These are phyloP conservation scores for Chernovozyma sophiae-reginae DNA, from an alignment of 1,139 yeast species.

Conservation along the genomic window DNA sequence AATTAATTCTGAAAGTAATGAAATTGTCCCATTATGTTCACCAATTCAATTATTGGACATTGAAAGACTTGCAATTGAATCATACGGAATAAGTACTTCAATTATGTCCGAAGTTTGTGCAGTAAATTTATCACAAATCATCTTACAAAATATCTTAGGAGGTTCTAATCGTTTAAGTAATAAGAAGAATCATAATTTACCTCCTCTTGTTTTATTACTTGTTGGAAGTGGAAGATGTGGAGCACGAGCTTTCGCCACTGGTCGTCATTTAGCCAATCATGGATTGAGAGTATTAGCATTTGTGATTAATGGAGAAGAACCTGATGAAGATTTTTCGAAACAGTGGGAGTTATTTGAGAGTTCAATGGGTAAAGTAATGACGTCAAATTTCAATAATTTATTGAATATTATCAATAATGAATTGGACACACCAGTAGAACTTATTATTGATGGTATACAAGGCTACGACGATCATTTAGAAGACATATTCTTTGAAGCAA, in stretches of 20 bases:
- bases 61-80: conserved; percentile 55
- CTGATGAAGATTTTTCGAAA: conserved; percentile 24
- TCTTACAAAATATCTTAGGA: conserved; percentile 57
- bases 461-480: conserved; percentile 74
- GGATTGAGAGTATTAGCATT: conserved; percentile 67
- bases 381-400: conserved; percentile 29
- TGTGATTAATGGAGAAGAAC: conserved; percentile 35
- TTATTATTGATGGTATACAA: conserved; percentile 76
- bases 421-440: conserved; percentile 71
- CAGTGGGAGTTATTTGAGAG: conserved; percentile 56
- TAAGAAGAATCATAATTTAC: conserved; percentile 62
- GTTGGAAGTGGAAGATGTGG: conserved; percentile 77
- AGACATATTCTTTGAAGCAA: conserved; percentile 36
- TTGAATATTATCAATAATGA: conserved; percentile 33
- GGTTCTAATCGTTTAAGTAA: conserved; percentile 60
- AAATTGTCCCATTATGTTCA: conserved; percentile 58
- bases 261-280: conserved; percentile 73
- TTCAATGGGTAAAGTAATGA: conserved; percentile 41
- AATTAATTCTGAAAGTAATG: conserved; percentile 9
- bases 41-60: conserved; percentile 82
- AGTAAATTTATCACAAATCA: conserved; percentile 57
- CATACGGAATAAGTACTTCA: conserved; percentile 47
- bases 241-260: conserved; percentile 71
- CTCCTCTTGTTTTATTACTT: conserved; percentile 70
- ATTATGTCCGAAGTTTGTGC: conserved; percentile 70